A percentile compares a stretch with the other conserved stretches of the same genome.
These are phyloP conservation scores for Mentha longifolia DNA, from an alignment of 257 asterid species.

Conservation along the genomic window DNA sequence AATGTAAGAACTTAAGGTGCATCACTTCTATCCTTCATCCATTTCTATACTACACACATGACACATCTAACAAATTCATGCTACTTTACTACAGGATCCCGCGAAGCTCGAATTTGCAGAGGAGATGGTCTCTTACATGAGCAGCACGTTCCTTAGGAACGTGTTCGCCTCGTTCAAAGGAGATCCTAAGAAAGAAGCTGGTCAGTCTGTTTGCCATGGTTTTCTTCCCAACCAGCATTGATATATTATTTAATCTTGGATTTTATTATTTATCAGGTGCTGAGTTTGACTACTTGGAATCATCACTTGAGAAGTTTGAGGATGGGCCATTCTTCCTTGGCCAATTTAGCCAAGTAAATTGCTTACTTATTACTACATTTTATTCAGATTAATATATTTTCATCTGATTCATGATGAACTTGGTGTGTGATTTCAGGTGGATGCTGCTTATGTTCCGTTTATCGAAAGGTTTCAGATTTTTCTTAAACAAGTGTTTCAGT, in stretches of 20 bases:
- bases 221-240: background rate
- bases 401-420: slow-evolving; percentile 4
- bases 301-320: slow-evolving; percentile 53
- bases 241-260: background rate
- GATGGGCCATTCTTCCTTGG: slow-evolving; percentile 78
- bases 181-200: slow-evolving; percentile 50
- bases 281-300: slow-evolving; percentile 63
- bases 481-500: slow-evolving; percentile 42
- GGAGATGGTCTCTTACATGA: slow-evolving; percentile 56
- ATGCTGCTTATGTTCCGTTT: slow-evolving; percentile 61
- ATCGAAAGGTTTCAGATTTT: slow-evolving; percentile 64
- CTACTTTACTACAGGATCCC: slow-evolving; percentile 45
- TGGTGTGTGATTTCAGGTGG: slow-evolving; percentile 43
- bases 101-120: slow-evolving; percentile 56
- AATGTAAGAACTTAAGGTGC: background rate
- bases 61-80: background rate
- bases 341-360: slow-evolving; percentile 55
- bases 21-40: background rate
- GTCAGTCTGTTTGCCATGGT: slow-evolving; percentile 30
- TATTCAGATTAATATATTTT: background rate
- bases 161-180: slow-evolving; percentile 44
- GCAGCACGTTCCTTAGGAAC: slow-evolving; percentile 45
- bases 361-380: background rate
- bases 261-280: slow-evolving; percentile 32
- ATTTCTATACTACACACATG: background rate